These are phyloP conservation scores for Apiospora kogelbergensis DNA, from an alignment of 2,329 filamentous ascomycete species.

Conservation along the genomic window DNA sequence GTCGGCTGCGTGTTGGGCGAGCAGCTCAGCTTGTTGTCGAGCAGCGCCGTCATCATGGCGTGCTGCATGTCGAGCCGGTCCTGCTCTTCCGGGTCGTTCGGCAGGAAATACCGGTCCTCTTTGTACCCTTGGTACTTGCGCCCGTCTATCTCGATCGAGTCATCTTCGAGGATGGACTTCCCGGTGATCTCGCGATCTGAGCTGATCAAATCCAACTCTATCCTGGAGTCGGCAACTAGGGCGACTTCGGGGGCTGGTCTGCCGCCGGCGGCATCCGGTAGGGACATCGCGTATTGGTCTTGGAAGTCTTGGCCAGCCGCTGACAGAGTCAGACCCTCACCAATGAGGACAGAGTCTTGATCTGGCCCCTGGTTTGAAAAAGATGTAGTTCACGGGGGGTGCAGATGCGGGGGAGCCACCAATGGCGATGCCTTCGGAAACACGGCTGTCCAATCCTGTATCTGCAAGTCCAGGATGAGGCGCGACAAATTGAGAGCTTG, in stretches of 20 bases:
- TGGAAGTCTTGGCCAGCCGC: too few relatives aligned
- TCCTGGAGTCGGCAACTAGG: not conserved
- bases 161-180: not conserved
- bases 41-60: slow-evolving; percentile 39
- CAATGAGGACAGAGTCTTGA: too few relatives aligned
- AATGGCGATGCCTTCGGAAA: too few relatives aligned
- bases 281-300: not conserved
- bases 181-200: not conserved
- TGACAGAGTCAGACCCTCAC: too few relatives aligned
- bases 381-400: too few relatives aligned
- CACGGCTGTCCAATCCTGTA: too few relatives aligned
- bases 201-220: not conserved
- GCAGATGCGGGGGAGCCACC: too few relatives aligned
- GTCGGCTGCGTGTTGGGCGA: slow-evolving; percentile 19
- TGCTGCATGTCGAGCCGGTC: slow-evolving; percentile 9
- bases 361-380: too few relatives aligned
- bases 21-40: slow-evolving; percentile 35
- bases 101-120: slow-evolving; percentile 6
- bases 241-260: not conserved
- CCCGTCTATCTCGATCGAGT: slow-evolving; percentile 10
- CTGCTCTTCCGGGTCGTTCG: slow-evolving; percentile 10
- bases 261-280: not conserved
- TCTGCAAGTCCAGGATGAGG: not conserved
- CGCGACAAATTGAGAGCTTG: too few relatives aligned
- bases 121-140: slow-evolving; percentile 8